These are phyloP conservation scores for Glycine tomentella DNA, from an alignment of 306 rosid genomes.

Conservation along the genomic window DNA sequence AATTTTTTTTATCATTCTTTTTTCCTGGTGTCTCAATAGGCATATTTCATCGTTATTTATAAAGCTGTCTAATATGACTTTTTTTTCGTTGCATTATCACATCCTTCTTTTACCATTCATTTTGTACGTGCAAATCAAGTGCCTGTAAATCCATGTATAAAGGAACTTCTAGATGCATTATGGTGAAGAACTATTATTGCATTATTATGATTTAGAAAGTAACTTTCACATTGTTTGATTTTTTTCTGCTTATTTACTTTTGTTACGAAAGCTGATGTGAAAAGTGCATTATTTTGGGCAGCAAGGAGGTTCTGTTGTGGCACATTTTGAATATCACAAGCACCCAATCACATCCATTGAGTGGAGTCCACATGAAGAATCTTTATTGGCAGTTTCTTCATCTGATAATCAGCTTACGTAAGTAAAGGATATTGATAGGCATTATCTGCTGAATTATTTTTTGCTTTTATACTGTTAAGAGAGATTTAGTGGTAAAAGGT, in stretches of 20 bases:
- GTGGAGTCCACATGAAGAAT: slow-evolving; percentile 96
- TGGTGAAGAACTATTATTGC: slow-evolving; percentile 21
- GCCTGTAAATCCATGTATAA: not conserved
- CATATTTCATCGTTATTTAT: not conserved
- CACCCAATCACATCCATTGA: slow-evolving; percentile 91
- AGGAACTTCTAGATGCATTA: slow-evolving; percentile 21
- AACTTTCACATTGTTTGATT: slow-evolving; percentile 18
- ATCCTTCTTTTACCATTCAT: not conserved
- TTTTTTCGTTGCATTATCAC: slow-evolving; percentile 1
- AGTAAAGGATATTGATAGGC: slow-evolving; percentile 42
- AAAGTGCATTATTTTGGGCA: slow-evolving; percentile 48
- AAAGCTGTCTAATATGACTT: slow-evolving; percentile 8
- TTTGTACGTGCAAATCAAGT: slow-evolving; percentile 22
- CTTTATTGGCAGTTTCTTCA: slow-evolving; percentile 86
- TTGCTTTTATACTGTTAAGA: not conserved
- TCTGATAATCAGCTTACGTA: slow-evolving; percentile 97
- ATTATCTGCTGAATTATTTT: not conserved
- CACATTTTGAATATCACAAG: slow-evolving; percentile 88
- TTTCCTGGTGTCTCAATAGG: not conserved
- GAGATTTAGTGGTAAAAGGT: slow-evolving; percentile 4
- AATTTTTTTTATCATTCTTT: not conserved
- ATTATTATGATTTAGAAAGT: slow-evolving; percentile 14
- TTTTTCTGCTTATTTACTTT: slow-evolving; percentile 16
- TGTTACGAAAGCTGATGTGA: slow-evolving; percentile 33
- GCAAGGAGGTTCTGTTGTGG: slow-evolving; percentile 85